These are phyloP conservation scores for Secale cereale DNA, from an alignment of 176 grass and related monocot genomes.

Conservation along the genomic window DNA sequence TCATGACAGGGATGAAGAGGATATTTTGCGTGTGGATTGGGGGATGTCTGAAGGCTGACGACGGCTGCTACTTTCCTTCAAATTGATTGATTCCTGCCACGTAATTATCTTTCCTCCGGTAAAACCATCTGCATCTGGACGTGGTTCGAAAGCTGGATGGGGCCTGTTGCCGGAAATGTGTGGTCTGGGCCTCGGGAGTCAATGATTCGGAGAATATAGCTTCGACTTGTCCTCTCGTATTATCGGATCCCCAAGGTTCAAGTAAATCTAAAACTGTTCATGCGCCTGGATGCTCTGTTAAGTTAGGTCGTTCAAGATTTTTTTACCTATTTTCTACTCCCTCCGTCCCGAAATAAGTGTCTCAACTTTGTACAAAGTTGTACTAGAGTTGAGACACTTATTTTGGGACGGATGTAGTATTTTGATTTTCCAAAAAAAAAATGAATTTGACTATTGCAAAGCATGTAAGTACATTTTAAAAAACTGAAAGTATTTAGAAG, in stretches of 20 bases:
- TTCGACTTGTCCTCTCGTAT: neutral
- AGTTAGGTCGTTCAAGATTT: neutral
- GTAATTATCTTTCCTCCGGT: neutral
- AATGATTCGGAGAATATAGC: too few relatives aligned
- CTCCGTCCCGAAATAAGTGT: too few relatives aligned
- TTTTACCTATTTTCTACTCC: too few relatives aligned
- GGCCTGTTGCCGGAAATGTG: neutral
- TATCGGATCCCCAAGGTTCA: neutral
- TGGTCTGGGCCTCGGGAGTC: too few relatives aligned
- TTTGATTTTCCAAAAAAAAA: too few relatives aligned
- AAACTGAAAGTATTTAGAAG: too few relatives aligned
- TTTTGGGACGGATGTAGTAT: too few relatives aligned
- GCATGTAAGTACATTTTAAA: too few relatives aligned
- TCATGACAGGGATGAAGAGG: neutral
- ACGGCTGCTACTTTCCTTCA: neutral
- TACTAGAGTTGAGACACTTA: too few relatives aligned
- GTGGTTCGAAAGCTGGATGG: neutral
- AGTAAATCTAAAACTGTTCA: neutral
- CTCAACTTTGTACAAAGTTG: too few relatives aligned
- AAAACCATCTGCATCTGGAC: neutral
- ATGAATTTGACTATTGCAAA: too few relatives aligned
- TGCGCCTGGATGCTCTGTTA: neutral
- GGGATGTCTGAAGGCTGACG: neutral
- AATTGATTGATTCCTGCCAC: neutral
- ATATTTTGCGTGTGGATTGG: conserved; percentile 14